Base-by-base conservation (phyloP, 768 basidiomycete species). In the Tephrocybe sp. region DNA sequence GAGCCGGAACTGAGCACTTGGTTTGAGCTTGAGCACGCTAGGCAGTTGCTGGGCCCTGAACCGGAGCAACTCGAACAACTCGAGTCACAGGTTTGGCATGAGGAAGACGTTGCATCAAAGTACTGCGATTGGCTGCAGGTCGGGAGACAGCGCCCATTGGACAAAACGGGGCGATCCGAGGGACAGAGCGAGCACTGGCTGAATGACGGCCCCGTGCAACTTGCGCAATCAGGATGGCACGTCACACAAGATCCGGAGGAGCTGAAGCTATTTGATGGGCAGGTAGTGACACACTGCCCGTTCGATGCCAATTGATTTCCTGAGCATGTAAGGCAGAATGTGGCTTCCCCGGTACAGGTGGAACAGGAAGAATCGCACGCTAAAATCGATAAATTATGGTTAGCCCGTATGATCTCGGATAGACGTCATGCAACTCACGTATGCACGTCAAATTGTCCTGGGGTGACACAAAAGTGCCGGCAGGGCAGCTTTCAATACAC, bases 161-260 rank as follows among this genome's bases (percentile, higher is more conserved):
- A 79, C 38, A 85, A 80, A 31, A 92, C 88, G 0, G 90, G 92
- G 0, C 83, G 79, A 18, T 73, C 68, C 22, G 82, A 59, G 26
- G 82, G 75, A 60, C 92, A 94, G 40, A 79, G 79, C 7, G 82
- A 75, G 67, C 92, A 96, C 62, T 92, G 85, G 61, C 81, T 83
- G 69, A 90, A 90, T 0, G 83, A 79, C 18, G 78, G 59, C n/a
- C 90, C 91, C 19, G 83, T 82, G 67, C 93, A 96, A 1, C 86
- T 83, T 13, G 80, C 82, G 60, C 92, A 96, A 62, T 95, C 93
- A 0, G 90, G 83, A 52, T 95, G 92, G 65, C 93, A 96, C 5
- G 83, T 58, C 47, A 82, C 61, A 69, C 92, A 95, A 22, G 79
- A 67, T 19, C 83, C 80, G 25, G 81, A 75, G 9, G 87, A 78